Conservation (phyloP, 768 basidiomycete genomes). For the Sarcomyxa edulis region DNA sequence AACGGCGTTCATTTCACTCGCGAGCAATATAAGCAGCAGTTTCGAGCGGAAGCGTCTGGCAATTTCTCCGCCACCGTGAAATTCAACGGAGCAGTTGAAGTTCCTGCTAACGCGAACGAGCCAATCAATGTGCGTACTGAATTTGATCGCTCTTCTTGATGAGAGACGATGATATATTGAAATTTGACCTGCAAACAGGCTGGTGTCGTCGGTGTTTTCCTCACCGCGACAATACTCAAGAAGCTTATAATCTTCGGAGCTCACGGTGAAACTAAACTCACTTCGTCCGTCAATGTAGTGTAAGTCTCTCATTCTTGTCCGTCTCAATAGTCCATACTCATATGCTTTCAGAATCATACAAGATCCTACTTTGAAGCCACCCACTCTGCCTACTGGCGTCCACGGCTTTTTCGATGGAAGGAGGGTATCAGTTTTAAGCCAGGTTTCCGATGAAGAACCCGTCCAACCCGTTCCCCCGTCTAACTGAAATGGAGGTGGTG, state of each 20-base stretch:
- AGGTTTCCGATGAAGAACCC: slow-evolving; percentile 1
- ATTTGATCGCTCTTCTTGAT: not conserved
- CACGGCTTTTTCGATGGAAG: slow-evolving; percentile 4
- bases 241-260: slow-evolving; percentile 4
- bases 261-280: slow-evolving; percentile 4
- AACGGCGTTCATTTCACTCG: slow-evolving; percentile 34
- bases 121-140: slow-evolving; percentile 5
- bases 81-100: slow-evolving; percentile 21
- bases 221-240: slow-evolving; percentile 4
- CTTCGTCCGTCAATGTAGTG: slow-evolving; percentile 6
- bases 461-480: too few species aligned
- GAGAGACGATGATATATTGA: not conserved
- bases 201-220: slow-evolving; percentile 13
- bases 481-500: too few species aligned
- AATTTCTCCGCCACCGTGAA: slow-evolving; percentile 20
- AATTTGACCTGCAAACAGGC: slow-evolving; percentile 4
- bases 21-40: slow-evolving; percentile 30
- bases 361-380: not conserved
- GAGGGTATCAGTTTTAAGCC: slow-evolving; percentile 6
- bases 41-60: slow-evolving; percentile 19
- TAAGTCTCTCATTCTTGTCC: not conserved
- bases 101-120: slow-evolving; percentile 11
- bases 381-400: not conserved
- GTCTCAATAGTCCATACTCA: not conserved
- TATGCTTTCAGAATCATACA: slow-evolving; percentile 3